Base-by-base conservation (phyloP, 495 filamentous ascomycete genomes). In the Tuber aestivum region DNA sequence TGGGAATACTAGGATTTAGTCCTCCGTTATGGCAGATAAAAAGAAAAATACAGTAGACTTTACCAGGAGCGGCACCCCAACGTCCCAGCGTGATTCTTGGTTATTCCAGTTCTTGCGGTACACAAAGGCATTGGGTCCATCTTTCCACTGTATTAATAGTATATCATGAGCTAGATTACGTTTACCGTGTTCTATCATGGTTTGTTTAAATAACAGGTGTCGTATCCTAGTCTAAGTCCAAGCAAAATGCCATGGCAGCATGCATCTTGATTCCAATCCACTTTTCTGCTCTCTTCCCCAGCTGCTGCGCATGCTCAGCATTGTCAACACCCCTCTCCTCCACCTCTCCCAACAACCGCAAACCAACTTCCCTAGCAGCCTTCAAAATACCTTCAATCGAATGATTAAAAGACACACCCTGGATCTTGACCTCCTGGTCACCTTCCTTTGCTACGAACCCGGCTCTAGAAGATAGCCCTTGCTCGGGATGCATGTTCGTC, bases 401-500 rank as follows among this genome's bases (percentile, higher is more conserved):
- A 84, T 93, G 87, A 38, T 85, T 87, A 83, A 88, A 92, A 82
- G 89, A 92, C 56, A 84, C 86, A 9, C 89, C 88, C 75, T 88
- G 86, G 21, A 93, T 86, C 84, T 93, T 93, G 44, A 80, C 68
- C 32, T 86, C 87, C 83, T 92, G 91, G 4, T 61, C 76, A 21
- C 86, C 87, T 42, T 78, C 83, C 16, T 83, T 82, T 81, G 89
- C 89, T 71, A 91, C 86, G 80, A 93, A 93, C 3, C 91, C 91
- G 0, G 91, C 91, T 77, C 91, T 90, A 32, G 87, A 88, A 12
- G 87, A 85, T 69, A 78, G 74, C 5, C 91, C 91, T 90, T 92
- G 92, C 23, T 91, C 88, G 10, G 86, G 84, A 80, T 93, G 91
- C 91, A 93, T 93, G 81, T 92, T 93, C 6, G 91, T 93, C 8